Conservation (phyloP, 768 basidiomycete species). For the Amyloporia xantha region DNA sequence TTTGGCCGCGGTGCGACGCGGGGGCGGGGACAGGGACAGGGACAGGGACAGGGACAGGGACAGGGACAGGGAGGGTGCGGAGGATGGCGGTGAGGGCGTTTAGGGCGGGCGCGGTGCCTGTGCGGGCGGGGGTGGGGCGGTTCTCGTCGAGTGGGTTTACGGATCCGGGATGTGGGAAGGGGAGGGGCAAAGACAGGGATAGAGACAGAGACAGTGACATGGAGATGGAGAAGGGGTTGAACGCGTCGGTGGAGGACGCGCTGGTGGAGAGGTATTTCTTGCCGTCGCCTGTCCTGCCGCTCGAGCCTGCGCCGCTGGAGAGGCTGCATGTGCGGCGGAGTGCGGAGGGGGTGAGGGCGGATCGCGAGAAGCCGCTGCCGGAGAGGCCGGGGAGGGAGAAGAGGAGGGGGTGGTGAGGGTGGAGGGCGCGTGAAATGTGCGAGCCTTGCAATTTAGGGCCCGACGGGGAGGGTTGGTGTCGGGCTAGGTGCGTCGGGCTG, state of each 20-base stretch:
- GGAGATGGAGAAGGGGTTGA: constrained; percentile 2
- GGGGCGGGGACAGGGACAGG: neutral
- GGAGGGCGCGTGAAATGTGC: neutral
- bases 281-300: constrained; percentile 20
- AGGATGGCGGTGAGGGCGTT: constrained; percentile 10
- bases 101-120: constrained; percentile 5
- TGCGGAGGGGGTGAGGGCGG: no score
- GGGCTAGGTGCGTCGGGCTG: neutral
- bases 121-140: neutral
- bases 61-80: neutral
- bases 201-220: no score
- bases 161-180: neutral
- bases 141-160: neutral
- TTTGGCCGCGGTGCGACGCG: neutral
- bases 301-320: constrained; percentile 15
- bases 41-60: neutral
- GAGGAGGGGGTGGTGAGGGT: constrained; percentile 8
- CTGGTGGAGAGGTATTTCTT: constrained; percentile 18
- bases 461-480: neutral
- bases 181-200: neutral
- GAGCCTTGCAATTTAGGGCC: neutral
- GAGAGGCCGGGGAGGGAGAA: constrained; percentile 5
- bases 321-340: constrained; percentile 13
- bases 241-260: constrained; percentile 16
- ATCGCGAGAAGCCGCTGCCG: constrained; percentile 5